Base-by-base conservation (phyloP, 495 filamentous ascomycete genomes). In the Pyronema domesticum region DNA sequence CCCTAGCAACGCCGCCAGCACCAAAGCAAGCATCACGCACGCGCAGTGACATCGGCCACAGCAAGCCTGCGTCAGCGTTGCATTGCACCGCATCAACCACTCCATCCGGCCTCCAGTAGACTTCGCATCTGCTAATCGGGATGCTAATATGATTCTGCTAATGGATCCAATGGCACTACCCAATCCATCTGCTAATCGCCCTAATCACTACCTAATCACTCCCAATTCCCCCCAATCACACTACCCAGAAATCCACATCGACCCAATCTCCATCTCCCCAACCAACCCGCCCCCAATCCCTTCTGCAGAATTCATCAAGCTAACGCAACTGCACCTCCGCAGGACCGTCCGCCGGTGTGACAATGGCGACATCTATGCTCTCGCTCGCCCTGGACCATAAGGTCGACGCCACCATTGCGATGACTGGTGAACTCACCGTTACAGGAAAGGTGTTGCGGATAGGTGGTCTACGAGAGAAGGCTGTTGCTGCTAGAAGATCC, bases 401-500 rank as follows among this genome's bases (percentile, higher is more conserved):
- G 23, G 71, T 99, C 39, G 77, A 89, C 63, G 83, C 86, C 2
- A 86, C 85, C 23, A 80, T 96, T 63, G 89, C 93, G 47, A 99
- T 99, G 93, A 99, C 93, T 17, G 93, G 93, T 59, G 93, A 99
- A 71, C 70, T 99, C 59, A 99, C 93, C 0, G 84, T 99, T 49
- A 99, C 93, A 17, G 93, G 93, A 33, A 96, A 96, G 70, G 89
- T 99, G 6, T 71, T 99, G 53, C 76, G 93, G 61, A 99, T 99
- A 71, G 93, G 93, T 23, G 93, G 93, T 0, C 70, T 99, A 61
- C 75, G 93, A 54, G 93, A 99, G 76, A 99, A 99, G 79, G 94
- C 91, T n/a, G 91, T 99, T 50, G 93, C 93, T 47, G 93, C 93
- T 48, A 76, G 89, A 58, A 76, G 93, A 54, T 91, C 93, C 46